phyloP scores from a whole-genome alignment of 176 grass and related monocot genomes.

The Oryza glumipatula region DNA sequence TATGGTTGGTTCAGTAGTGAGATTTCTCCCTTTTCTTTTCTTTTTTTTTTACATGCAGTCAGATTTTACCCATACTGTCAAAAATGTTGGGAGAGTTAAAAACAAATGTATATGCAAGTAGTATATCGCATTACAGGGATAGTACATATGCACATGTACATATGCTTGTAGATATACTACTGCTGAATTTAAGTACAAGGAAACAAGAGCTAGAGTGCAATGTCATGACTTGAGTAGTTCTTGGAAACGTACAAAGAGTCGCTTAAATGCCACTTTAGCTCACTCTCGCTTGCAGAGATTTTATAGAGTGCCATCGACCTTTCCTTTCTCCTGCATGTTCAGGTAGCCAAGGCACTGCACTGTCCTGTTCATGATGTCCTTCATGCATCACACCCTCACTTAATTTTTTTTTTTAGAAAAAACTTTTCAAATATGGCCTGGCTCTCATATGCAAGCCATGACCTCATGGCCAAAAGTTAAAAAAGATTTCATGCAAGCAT shows the following conservation, averaged over 20 bases:
- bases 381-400: conserved; percentile 15
- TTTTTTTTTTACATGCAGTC: no score
- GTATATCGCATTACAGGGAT: not conserved
- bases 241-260: conserved; percentile 49
- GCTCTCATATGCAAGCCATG: conserved; percentile 38
- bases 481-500: conserved; percentile 24
- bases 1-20: no score
- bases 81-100: no score
- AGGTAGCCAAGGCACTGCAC: conserved; percentile 15
- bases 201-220: conserved; percentile 34
- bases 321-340: conserved; percentile 22
- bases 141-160: not conserved
- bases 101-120: no score
- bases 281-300: conserved; percentile 37
- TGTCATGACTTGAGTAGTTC: conserved; percentile 23
- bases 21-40: no score
- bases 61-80: no score
- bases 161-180: not conserved
- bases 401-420: not conserved
- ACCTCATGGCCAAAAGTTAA: conserved; percentile 45
- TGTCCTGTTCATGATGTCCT: conserved; percentile 2
- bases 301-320: conserved; percentile 34
- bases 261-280: conserved; percentile 32
- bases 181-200: conserved; percentile 22
- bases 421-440: not conserved